These are phyloP conservation scores for Epicoccum nigrum DNA, from an alignment of 2,329 filamentous ascomycete genomes.

Conservation along the genomic window DNA sequence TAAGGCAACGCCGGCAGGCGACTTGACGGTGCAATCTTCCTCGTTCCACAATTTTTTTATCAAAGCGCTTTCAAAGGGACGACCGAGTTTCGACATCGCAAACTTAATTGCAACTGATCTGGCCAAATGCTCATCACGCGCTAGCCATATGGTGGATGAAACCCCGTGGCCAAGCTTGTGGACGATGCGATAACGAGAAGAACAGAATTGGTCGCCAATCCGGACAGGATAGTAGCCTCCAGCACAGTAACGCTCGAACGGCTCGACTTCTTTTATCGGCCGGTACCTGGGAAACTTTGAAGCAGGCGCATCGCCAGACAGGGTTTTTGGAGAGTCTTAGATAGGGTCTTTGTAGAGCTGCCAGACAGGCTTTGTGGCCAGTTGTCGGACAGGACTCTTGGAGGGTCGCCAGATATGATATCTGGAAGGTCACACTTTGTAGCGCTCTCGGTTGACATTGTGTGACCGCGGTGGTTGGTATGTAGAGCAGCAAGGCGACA, in stretches of 20 bases:
- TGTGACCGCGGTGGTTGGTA: no score
- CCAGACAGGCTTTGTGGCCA: no score
- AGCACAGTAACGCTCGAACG: neutral
- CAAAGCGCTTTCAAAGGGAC: slow-evolving; percentile 10
- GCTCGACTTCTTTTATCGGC: neutral
- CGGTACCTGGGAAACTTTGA: no score
- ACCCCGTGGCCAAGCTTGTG: slow-evolving; percentile 23
- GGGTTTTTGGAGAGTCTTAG: no score
- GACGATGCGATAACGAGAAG: slow-evolving; percentile 19
- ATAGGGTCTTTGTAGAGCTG: no score
- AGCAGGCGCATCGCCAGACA: no score
- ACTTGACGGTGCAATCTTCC: neutral
- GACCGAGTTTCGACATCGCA: slow-evolving; percentile 5
- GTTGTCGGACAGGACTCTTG: no score
- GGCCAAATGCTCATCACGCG: slow-evolving; percentile 9
- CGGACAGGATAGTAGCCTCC: slow-evolving; percentile 14
- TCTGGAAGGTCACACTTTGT: no score
- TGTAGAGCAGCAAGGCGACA: no score
- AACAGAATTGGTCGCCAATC: slow-evolving; percentile 11
- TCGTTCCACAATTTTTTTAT: slow-evolving; percentile 5
- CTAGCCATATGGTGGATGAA: slow-evolving; percentile 24
- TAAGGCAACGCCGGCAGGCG: neutral
- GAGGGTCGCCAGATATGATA: no score
- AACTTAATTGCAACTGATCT: slow-evolving; percentile 20
- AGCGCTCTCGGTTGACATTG: no score